Conservation (phyloP, 768 basidiomycete genomes). For the Pleurotus sapidus region DNA sequence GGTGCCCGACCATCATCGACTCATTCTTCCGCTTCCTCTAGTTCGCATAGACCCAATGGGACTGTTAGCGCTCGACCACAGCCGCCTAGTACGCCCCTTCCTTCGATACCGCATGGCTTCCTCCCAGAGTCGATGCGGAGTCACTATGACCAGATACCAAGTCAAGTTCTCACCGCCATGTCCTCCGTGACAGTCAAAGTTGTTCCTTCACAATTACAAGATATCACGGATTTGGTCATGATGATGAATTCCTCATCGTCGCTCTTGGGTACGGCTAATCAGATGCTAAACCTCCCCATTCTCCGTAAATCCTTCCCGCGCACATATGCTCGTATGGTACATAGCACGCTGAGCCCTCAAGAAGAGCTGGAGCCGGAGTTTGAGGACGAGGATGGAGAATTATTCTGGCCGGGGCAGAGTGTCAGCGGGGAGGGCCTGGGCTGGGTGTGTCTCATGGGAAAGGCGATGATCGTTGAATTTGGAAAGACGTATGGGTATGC, state of each 20-base stretch:
- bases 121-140: slow-evolving; percentile 34
- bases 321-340: slow-evolving; percentile 72
- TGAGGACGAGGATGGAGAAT: slow-evolving; percentile 82
- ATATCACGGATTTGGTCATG: slow-evolving; percentile 39
- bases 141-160: slow-evolving; percentile 35
- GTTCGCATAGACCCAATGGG: slow-evolving; percentile 25
- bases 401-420: slow-evolving; percentile 80
- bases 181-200: slow-evolving; percentile 41
- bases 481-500: slow-evolving; percentile 73
- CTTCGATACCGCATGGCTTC: slow-evolving; percentile 30
- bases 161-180: slow-evolving; percentile 42
- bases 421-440: slow-evolving; percentile 76
- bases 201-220: slow-evolving; percentile 36
- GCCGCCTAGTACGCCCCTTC: background rate
- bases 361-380: slow-evolving; percentile 82
- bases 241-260: slow-evolving; percentile 38
- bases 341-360: slow-evolving; percentile 53
- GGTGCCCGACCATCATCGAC: slow-evolving; percentile 40
- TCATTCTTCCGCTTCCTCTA: slow-evolving; percentile 27
- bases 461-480: slow-evolving; percentile 82
- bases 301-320: slow-evolving; percentile 71
- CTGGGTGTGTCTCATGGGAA: slow-evolving; percentile 87
- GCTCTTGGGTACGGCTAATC: slow-evolving; percentile 49
- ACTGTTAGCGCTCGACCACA: slow-evolving; percentile 17
- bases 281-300: slow-evolving; percentile 59